Evolutionary conservation across 129 eudicot species (phyloP).

Genomic region (Helianthus tuberosus): DNA sequence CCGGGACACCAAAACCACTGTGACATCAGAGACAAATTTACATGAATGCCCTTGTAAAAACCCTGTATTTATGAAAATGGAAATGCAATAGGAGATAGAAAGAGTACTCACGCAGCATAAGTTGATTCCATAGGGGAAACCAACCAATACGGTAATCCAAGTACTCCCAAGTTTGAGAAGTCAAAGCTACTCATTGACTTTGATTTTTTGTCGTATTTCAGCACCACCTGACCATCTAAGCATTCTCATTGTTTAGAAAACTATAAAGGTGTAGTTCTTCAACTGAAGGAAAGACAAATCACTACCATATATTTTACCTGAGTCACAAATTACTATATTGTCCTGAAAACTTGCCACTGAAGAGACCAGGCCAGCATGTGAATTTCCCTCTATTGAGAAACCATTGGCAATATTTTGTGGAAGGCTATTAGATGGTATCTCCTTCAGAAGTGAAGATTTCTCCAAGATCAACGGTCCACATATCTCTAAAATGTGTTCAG

Average conservation of each 20-base stretch:
- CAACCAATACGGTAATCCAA: conserved; percentile 91
- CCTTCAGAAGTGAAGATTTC: conserved; percentile 52
- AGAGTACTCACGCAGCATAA: conserved; percentile 63
- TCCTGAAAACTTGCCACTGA: conserved; percentile 65
- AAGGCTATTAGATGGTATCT: conserved; percentile 55
- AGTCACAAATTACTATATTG: conserved; percentile 65
- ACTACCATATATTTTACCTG: conserved; percentile 51
- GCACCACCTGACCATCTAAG: conserved; percentile 83
- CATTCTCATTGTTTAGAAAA: conserved; percentile 31
- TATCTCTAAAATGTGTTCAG: conserved; percentile 57
- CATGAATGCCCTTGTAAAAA: conserved; percentile 4
- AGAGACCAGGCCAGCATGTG: conserved; percentile 66
- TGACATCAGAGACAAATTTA: conserved; percentile 20
- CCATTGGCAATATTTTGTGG: conserved; percentile 43
- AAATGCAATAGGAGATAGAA: neutral
- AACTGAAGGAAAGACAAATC: neutral
- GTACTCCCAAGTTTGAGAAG: conserved; percentile 70
- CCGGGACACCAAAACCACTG: conserved; percentile 57
- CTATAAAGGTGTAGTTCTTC: conserved; percentile 18
- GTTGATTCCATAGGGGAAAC: conserved; percentile 62
- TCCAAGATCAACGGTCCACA: conserved; percentile 65
- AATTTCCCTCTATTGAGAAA: conserved; percentile 50
- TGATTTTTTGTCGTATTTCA: conserved; percentile 53
- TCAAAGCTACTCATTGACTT: conserved; percentile 49
- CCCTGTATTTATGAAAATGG: neutral